Base-by-base conservation (phyloP, 2,329 filamentous ascomycete genomes). In the Epichloe elymi region DNA sequence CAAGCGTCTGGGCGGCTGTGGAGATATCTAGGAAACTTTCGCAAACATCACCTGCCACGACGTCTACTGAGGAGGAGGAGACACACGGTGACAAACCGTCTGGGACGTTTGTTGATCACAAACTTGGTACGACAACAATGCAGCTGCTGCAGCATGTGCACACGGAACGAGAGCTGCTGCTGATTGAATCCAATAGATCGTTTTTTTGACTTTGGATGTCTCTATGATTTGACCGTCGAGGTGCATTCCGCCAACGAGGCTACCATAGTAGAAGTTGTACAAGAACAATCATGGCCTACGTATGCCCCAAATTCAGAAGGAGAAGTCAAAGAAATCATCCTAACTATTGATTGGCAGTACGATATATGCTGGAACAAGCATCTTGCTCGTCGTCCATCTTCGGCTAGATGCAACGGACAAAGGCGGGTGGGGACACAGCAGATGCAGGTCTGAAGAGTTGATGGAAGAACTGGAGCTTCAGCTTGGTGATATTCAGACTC, bases 391-490 rank as follows among this genome's bases (percentile, higher is more conserved):
- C n/a, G 74, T 68, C 12, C 70, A 75, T 43, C 56, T 78, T 4
- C 61, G 62, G 5, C 61, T 76, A 11, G 57, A 64, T 41, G 17
- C 53, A 10, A 53, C 45, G 39, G 39, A 52, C 5, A 47, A 49
- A 10, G 42, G 36, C 42, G 38, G 50, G 19, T 37, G 42, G 15
- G 49, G 53, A 8, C 63, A 70, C 49, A 35, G 58, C 8, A 64
- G 65, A 35, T 67, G 71, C 45, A 70, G 66, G 39, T 74, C 79
- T 0, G 76, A 82, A 12, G 70, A 76, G 40, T 65, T 83, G 35
- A 78, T 84, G 15, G 71, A 76, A 23, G 76, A 82, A 51, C 67
- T 83, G 11, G 77, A 83, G 58, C 65, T 68, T 33, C 72, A 80
- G 51, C 71, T 83, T 3, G 77, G 78, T 33, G 67, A 70, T 49